Conservation (phyloP, 2,329 filamentous ascomycete genomes). For the Penicillium expansum region DNA sequence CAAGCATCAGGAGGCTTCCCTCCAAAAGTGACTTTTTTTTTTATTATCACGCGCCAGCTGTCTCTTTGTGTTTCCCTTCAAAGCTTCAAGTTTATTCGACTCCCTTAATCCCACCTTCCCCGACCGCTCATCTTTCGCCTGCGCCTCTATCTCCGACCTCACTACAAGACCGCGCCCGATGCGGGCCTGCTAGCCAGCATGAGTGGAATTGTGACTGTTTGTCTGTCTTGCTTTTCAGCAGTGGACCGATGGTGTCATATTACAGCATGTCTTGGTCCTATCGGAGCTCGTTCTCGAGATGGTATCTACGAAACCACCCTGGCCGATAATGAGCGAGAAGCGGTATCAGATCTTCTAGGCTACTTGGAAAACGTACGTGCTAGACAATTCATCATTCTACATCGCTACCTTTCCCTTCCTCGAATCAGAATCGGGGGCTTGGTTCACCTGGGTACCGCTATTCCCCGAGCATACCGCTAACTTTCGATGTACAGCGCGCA, state of each 20-base stretch:
- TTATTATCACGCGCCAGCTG: background rate
- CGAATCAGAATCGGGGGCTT: slow-evolving; percentile 20
- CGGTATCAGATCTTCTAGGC: slow-evolving; percentile 89
- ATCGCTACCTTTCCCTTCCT: slow-evolving; percentile 22
- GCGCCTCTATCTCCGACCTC: background rate
- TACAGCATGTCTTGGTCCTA: slow-evolving; percentile 40
- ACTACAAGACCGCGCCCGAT: slow-evolving; percentile 23
- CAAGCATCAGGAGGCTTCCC: slow-evolving; percentile 6
- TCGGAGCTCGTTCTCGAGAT: slow-evolving; percentile 71
- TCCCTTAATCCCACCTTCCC: background rate
- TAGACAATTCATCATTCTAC: background rate
- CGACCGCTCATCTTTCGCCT: background rate
- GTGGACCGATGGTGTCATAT: slow-evolving; percentile 46
- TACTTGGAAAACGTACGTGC: slow-evolving; percentile 88
- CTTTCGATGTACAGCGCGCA: slow-evolving; percentile 62
- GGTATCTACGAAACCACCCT: slow-evolving; percentile 81
- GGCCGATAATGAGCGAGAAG: slow-evolving; percentile 93
- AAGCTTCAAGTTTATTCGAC: slow-evolving; percentile 1
- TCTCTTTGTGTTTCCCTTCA: background rate
- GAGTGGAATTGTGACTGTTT: slow-evolving; percentile 41
- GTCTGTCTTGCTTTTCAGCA: slow-evolving; percentile 42
- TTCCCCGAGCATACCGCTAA: slow-evolving; percentile 17
- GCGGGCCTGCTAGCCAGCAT: slow-evolving; percentile 33
- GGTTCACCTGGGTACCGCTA: background rate
- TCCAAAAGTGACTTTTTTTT: background rate